Base-by-base conservation (phyloP, 352 stramenopile species). In the Phytophthora cryptogea region DNA sequence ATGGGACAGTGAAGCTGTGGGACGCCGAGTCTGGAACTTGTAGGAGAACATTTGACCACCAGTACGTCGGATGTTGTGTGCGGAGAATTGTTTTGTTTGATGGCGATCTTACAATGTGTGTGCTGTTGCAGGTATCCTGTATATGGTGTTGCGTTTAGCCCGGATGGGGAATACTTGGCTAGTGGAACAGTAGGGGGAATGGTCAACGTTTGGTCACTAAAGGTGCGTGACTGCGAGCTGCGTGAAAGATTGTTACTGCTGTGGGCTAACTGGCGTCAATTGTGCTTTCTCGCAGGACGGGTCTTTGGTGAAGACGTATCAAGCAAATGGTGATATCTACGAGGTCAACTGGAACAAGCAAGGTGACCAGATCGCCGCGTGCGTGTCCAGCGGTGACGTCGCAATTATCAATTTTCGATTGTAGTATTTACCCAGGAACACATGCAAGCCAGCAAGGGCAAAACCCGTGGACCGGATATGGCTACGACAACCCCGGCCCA, bases 311-410 rank as follows among this genome's bases (percentile, higher is more conserved):
- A 94, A 95, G 74, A 90, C 82, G 72, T 96, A 93, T 70, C 78
- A 96, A 77, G 89, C 86, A 45, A 86, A 89, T 74, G 92, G 92
- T 45, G 97, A 99, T 83, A 99, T 99, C 78, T 99, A 99, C 84
- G 97, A 99, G 79, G 95, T 99, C 62, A 97, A 97, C 70, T 99
- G 97, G 97, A 99, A 98, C 80, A 81, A 85, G 63, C 66, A 90
- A 61, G 87, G 89, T 51, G 82, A 83, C 67, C 74, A 92, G 67
- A 87, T 97, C 71, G 85, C 87, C 42, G 87, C 87, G 40, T 94
- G 87, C 67, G 85, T 90, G 45, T 94, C 87, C 41, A 94, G 83
- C 52, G 85, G 85, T 64, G 83, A 94, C 70, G 79, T 96, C 58
- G 80, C 84, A 70, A 83, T 96, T 63, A 92, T 96, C 73, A 89